Evolutionary conservation across 2,329 filamentous ascomycete genomes (phyloP).

Genomic region (Cladophialophora psammophila): DNA sequence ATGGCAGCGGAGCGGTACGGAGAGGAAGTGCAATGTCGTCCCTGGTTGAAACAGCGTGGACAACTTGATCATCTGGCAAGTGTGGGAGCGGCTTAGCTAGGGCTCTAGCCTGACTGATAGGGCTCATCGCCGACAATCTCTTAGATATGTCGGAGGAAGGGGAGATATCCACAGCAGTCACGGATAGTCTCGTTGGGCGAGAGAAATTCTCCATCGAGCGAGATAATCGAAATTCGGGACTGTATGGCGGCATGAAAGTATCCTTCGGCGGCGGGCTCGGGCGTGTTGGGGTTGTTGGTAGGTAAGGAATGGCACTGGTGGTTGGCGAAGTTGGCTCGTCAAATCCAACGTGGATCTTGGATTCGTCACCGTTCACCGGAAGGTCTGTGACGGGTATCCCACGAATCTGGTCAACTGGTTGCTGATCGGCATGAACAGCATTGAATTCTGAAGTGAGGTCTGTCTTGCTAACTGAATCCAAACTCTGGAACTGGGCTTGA

Average conservation of each 20-base stretch:
- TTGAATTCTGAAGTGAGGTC: constrained; percentile 63
- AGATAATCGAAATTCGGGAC: constrained; percentile 43
- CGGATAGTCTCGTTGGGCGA: constrained; percentile 34
- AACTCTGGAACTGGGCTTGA: constrained; percentile 60
- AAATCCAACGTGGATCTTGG: constrained; percentile 13
- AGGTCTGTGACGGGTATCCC: constrained; percentile 57
- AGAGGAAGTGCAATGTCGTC: constrained; percentile 38
- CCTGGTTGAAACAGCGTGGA: constrained; percentile 40
- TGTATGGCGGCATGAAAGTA: constrained; percentile 27
- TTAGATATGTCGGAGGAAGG: constrained; percentile 12
- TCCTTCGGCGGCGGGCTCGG: constrained; percentile 40
- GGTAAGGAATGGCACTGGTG: constrained; percentile 46
- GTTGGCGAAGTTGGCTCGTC: constrained; percentile 33
- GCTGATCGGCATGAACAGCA: constrained; percentile 61
- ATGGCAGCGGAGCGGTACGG: constrained; percentile 34
- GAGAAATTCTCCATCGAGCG: constrained; percentile 63
- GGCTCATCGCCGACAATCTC: constrained; percentile 27
- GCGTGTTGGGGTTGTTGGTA: constrained; percentile 42
- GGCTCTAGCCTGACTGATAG: constrained; percentile 19
- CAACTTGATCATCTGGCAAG: constrained; percentile 27
- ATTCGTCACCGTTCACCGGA: constrained; percentile 8
- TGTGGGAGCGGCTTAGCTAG: constrained; percentile 35
- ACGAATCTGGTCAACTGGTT: constrained; percentile 57
- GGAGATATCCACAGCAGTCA: constrained; percentile 28
- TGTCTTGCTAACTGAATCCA: constrained; percentile 60